Base-by-base conservation (phyloP, 2,329 filamentous ascomycete genomes). In the Sclerotinia nivalis region DNA sequence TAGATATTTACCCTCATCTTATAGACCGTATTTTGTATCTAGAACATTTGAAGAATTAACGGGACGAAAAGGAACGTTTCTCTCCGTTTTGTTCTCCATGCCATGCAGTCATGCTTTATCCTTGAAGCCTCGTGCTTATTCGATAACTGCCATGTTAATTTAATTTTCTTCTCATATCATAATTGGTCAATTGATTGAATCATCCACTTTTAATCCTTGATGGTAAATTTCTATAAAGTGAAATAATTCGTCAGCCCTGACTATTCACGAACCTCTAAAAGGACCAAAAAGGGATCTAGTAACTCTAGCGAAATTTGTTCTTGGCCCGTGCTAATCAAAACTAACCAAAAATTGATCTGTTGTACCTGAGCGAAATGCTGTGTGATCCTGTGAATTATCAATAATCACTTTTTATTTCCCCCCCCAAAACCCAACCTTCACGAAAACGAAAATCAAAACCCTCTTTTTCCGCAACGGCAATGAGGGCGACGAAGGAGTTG, bases 401-500 rank as follows among this genome's bases (percentile, higher is more conserved):
- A 59, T 40, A 43, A 22, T 64, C 61, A 40, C 61, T 64, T 64
- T 64, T 52, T n/a, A 37, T 49, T 69, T 15, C 18, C 66, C 12
- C 28, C 55, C 40, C 65, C 34, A 28, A 37, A 58, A 34, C 40
- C 31, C 45, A 37, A 60, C 66, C 45, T 25, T 12, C 47, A 37
- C 60, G 31, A 61, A 43, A 60, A 47, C n/a, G 8, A 34, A 55
- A 47, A 37, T 20, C 34, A 34, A 62, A 55, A 43, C 37, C 61
- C 58, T 50, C 58, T 47, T 37, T 64, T 69, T 62, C 60, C 47
- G 58, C 31, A 49, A 69, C 64, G 62, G 69, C 55, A 60, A 70
- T 70, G 69, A 70, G 69, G 61, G 55, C 18, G 64, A 68, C 69
- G 55, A 61, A 56, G 47, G 54, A 60, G 40, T 68, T 47, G 65